These are phyloP conservation scores for Miscanthus lutarioriparius DNA, from an alignment of 176 grass and related monocot species.

Conservation along the genomic window DNA sequence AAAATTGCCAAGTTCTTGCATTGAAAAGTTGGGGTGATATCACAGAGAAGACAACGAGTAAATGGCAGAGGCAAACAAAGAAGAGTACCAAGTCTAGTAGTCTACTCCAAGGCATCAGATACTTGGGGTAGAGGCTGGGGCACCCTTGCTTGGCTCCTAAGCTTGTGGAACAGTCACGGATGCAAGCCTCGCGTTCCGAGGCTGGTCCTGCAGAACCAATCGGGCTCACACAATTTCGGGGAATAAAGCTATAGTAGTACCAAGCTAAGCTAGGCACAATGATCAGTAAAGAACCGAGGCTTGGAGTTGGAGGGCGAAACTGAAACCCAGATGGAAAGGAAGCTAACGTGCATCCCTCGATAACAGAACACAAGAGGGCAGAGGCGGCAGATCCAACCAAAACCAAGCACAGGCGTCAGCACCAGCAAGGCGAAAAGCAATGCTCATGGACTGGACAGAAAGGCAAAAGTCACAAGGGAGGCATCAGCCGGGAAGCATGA, in stretches of 20 bases:
- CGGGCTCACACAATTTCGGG: background rate
- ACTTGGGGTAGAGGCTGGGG: slow-evolving; percentile 39
- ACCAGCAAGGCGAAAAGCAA: background rate
- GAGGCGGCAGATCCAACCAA: slow-evolving; percentile 3
- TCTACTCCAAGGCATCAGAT: slow-evolving; percentile 42
- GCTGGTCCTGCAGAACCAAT: slow-evolving; percentile 23
- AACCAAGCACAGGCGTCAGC: background rate
- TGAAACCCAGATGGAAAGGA: slow-evolving; percentile 28
- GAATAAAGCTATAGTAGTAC: slow-evolving; percentile 31
- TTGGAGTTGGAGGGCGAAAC: background rate
- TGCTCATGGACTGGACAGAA: background rate
- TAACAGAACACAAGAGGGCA: background rate
- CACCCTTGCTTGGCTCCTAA: slow-evolving; percentile 39
- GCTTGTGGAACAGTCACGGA: slow-evolving; percentile 26
- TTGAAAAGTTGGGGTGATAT: too few relatives aligned
- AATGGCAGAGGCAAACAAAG: background rate
- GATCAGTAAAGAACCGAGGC: slow-evolving; percentile 16
- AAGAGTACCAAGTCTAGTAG: background rate
- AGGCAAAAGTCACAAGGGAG: background rate
- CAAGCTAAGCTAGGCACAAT: background rate
- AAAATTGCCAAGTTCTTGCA: too few relatives aligned
- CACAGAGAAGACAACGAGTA: too few relatives aligned
- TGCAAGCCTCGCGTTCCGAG: slow-evolving; percentile 31
- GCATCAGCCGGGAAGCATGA: background rate
- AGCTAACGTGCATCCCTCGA: slow-evolving; percentile 1